Evolutionary conservation across 768 basidiomycete species (phyloP), one percentile per base, ranked within the genome.

Genomic region (Boletus rubropictus): DNA sequence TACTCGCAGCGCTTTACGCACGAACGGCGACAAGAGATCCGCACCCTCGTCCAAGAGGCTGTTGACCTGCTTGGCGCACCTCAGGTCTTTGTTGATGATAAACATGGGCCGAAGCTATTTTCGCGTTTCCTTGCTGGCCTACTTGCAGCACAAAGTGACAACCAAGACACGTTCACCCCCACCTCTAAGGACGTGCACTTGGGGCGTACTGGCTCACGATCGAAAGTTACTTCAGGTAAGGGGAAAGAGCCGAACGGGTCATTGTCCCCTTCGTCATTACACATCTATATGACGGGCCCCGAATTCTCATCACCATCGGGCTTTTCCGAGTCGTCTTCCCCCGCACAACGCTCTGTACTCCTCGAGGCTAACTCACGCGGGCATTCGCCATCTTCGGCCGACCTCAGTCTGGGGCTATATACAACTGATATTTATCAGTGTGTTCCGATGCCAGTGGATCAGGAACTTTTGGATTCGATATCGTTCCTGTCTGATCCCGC

Each of bases 41-140:
- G 79, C 18, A 60, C 64, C 0, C 69, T 80, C 20, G 85, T 92
- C 0, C 79, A 83, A 58, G 72, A 74, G 46, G 79, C 85, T 48
- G 75, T 84, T 38, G 74, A 85, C 50, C 73, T 89, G 1, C 74
- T 91, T 4, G 76, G 77, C 3, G 80, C 82, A 0, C 76, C 84
- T 6, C 80, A 83, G 45, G 78, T 91, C 15, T 82, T 82, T 17
- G 75, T 91, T 49, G 89, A 92, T 65, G 83, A 86, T 22, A 81
- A 81, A 15, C 88, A 91, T 58, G 86, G 84, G 0, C 89, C 88
- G 1, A 84, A 81, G 60, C 69, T 90, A 5, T 90, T 89, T 62
- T 79, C 89, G 0, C 81, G 79, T 39, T 91, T 91, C 76, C 72
- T 92, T 38, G 77, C 78, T 36, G 80, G 81, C 29, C 73, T 91